Conservation (phyloP, 2,329 filamentous ascomycete genomes). For the Xylariaceae sp. region DNA sequence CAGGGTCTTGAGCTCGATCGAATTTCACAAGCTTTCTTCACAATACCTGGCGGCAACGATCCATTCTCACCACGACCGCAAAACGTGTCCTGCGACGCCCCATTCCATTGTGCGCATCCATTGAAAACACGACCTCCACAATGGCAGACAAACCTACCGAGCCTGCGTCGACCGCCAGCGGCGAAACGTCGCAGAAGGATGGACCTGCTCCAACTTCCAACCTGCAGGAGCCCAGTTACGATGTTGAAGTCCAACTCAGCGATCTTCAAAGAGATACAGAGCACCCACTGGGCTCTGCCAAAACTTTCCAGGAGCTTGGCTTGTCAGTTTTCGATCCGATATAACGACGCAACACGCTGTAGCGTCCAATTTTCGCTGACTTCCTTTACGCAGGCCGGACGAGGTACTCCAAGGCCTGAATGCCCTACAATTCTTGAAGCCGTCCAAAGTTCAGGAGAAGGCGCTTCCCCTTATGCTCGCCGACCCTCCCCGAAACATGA, state of each 20-base stretch:
- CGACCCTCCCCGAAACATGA: conserved; percentile 87
- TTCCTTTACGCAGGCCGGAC: conserved; percentile 15
- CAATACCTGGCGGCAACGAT: too few relatives aligned
- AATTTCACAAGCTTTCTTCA: too few relatives aligned
- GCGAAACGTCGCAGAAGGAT: conserved; percentile 32
- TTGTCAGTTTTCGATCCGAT: conserved; percentile 53
- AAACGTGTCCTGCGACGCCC: too few relatives aligned
- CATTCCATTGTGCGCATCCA: conserved; percentile 1
- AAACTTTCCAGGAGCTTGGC: conserved; percentile 77
- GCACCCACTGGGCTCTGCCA: conserved; percentile 81
- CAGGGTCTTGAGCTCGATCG: too few relatives aligned
- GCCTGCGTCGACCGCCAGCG: conserved; percentile 12
- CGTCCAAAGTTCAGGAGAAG: conserved; percentile 96
- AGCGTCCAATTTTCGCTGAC: conserved; percentile 3
- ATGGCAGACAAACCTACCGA: conserved; percentile 22
- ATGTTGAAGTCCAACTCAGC: conserved; percentile 88
- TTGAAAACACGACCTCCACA: conserved; percentile 1
- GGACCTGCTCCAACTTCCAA: conserved; percentile 39
- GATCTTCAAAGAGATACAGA: conserved; percentile 82
- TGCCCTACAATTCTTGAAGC: conserved; percentile 83
- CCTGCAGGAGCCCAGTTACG: conserved; percentile 68
- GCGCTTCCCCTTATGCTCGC: conserved; percentile 83
- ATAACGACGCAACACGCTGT: neutral
- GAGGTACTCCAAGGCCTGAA: conserved; percentile 67
- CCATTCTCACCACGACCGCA: neutral